Evolutionary conservation across 2,329 filamentous ascomycete genomes (phyloP).

Genomic region (Apiospora phragmitis): DNA sequence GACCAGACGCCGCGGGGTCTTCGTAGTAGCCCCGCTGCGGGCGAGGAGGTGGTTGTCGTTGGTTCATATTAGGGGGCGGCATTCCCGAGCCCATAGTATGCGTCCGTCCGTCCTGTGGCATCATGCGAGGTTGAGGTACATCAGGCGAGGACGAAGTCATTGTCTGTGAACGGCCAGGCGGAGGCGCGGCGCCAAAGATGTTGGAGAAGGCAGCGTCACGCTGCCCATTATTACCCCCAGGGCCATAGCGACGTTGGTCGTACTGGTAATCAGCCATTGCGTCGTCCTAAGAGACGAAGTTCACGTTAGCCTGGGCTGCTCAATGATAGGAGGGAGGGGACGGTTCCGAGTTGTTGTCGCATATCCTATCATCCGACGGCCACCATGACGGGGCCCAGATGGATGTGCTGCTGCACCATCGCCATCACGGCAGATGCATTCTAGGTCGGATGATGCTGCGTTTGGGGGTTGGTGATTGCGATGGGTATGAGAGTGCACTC

Average conservation of each 20-base stretch:
- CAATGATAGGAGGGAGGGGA: not conserved
- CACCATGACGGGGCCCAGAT: not conserved
- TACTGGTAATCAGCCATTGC: slow-evolving; percentile 58
- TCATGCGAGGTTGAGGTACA: slow-evolving; percentile 50
- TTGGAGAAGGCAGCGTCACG: slow-evolving; percentile 95
- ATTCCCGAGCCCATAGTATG: slow-evolving; percentile 68
- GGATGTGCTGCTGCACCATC: not conserved
- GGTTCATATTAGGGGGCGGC: slow-evolving; percentile 51
- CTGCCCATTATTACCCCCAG: slow-evolving; percentile 60
- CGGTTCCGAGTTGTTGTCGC: not conserved
- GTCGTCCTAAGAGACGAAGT: slow-evolving; percentile 36
- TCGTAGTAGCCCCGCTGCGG: slow-evolving; percentile 36
- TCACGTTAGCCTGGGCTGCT: slow-evolving; percentile 1
- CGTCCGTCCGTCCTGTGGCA: slow-evolving; percentile 66
- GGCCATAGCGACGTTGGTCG: slow-evolving; percentile 55
- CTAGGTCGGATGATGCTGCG: not conserved
- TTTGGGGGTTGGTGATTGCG: not conserved
- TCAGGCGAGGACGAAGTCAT: slow-evolving; percentile 75
- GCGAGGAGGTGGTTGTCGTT: slow-evolving; percentile 59
- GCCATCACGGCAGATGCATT: not conserved
- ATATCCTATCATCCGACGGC: not conserved
- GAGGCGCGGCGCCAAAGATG: slow-evolving; percentile 88
- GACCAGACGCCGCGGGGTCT: slow-evolving; percentile 34
- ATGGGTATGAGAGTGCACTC: slow-evolving; percentile 26
- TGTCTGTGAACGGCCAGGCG: slow-evolving; percentile 87